phyloP scores from a whole-genome alignment of 176 grass and related monocot species.

The Zoysia japonica region DNA sequence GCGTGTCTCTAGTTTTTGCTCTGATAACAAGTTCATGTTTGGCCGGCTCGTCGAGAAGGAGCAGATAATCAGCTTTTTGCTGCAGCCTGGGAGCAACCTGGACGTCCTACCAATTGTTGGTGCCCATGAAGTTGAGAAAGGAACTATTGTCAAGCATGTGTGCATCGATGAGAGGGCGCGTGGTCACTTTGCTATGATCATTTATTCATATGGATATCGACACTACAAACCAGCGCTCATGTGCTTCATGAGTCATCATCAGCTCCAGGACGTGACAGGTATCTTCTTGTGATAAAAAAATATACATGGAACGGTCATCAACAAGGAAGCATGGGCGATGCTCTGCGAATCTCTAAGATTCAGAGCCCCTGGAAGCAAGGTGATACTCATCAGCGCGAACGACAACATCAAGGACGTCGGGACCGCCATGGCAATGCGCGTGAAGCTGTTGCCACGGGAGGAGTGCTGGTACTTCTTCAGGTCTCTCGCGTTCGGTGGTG shows the following conservation, averaged over 20 bases:
- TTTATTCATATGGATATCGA: not conserved
- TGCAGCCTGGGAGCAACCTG: conserved; percentile 16
- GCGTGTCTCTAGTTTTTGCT: conserved; percentile 21
- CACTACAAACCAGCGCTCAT: not conserved
- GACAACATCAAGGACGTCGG: conserved; percentile 24
- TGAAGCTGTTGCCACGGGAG: conserved; percentile 19
- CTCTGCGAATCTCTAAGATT: conserved; percentile 31
- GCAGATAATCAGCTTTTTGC: conserved; percentile 35
- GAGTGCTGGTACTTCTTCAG: conserved; percentile 49
- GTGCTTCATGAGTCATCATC: not conserved
- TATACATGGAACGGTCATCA: conserved; percentile 20
- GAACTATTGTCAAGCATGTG: conserved; percentile 33
- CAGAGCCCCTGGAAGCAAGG: conserved; percentile 29
- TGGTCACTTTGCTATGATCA: no score
- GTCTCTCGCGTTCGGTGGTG: conserved; percentile 28
- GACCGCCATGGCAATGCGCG: conserved; percentile 4
- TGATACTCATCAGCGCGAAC: conserved; percentile 39
- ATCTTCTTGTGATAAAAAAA: conserved; percentile 19
- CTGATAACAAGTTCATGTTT: conserved; percentile 31
- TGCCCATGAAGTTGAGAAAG: conserved; percentile 31
- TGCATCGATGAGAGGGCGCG: not conserved
- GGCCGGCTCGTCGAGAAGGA: conserved; percentile 39
- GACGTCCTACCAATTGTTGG: conserved; percentile 29
- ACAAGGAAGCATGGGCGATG: conserved; percentile 13
- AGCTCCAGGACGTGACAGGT: not conserved